Conservation (phyloP, 208 protist species). For the Leishmania amazonensis region DNA sequence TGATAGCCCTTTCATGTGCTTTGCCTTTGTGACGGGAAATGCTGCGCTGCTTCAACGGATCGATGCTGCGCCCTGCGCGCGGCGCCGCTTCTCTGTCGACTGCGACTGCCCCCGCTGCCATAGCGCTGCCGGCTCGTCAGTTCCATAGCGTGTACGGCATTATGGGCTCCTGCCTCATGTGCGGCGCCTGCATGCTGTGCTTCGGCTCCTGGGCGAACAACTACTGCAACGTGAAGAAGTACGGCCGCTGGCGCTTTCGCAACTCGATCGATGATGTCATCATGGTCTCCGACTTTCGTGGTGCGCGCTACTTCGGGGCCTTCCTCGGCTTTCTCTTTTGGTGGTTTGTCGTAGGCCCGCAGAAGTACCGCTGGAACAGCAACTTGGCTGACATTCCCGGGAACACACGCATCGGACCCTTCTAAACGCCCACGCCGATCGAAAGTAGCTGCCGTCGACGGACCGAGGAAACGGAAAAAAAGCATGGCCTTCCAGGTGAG, state of each 20-base stretch:
- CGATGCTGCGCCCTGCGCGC: slow-evolving; percentile 16
- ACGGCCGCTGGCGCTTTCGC: slow-evolving; percentile 84
- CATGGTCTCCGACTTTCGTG: slow-evolving; percentile 83
- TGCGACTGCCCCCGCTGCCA: background rate
- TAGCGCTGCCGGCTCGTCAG: slow-evolving; percentile 23
- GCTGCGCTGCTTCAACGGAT: slow-evolving; percentile 45
- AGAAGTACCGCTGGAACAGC: slow-evolving; percentile 84
- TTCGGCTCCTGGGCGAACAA: slow-evolving; percentile 89
- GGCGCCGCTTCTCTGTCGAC: slow-evolving; percentile 1
- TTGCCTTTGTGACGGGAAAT: slow-evolving; percentile 5
- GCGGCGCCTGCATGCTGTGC: slow-evolving; percentile 71
- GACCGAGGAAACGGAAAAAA: background rate
- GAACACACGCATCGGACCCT: slow-evolving; percentile 78
- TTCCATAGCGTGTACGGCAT: slow-evolving; percentile 71
- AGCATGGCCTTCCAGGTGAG: background rate
- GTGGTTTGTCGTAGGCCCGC: slow-evolving; percentile 86
- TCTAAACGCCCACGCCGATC: slow-evolving; percentile 32
- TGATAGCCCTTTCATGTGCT: background rate
- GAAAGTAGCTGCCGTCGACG: background rate
- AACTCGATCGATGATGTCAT: slow-evolving; percentile 88
- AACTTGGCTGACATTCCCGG: slow-evolving; percentile 77
- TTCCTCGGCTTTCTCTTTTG: slow-evolving; percentile 81
- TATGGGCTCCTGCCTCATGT: slow-evolving; percentile 64
- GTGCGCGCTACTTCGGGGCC: slow-evolving; percentile 74
- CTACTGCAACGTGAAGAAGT: slow-evolving; percentile 85